Percentiles rank a stretch among this genome's conserved stretches.
Conservation (phyloP, 257 asterid species). For the Handroanthus guayacan region DNA sequence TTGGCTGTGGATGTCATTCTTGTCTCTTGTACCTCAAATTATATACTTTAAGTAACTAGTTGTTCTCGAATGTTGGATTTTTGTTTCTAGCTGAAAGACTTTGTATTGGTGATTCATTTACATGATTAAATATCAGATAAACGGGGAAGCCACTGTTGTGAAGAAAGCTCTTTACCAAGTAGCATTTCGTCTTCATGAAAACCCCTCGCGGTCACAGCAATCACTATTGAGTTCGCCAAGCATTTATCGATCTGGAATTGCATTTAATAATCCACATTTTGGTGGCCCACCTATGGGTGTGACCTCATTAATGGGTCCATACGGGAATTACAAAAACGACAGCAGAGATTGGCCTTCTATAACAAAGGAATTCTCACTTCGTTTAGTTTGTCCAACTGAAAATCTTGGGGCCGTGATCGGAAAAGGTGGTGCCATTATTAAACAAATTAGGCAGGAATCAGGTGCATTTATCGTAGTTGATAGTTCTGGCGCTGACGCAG, state of each 20-base stretch:
- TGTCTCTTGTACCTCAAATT: background rate
- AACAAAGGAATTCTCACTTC: conserved; percentile 67
- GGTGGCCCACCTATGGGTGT: conserved; percentile 55
- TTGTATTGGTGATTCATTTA: conserved; percentile 21
- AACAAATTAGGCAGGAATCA: conserved; percentile 87
- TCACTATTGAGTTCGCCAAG: conserved; percentile 67
- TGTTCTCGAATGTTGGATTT: conserved; percentile 27
- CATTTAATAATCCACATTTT: conserved; percentile 55
- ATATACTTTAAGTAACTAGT: background rate
- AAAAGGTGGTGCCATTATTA: conserved; percentile 78
- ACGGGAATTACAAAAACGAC: conserved; percentile 56
- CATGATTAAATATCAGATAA: conserved; percentile 57
- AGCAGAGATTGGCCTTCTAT: conserved; percentile 58
- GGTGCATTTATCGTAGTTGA: conserved; percentile 85
- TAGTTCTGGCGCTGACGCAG: conserved; percentile 74
- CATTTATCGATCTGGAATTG: conserved; percentile 74
- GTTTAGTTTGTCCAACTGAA: conserved; percentile 78
- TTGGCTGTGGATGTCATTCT: background rate
- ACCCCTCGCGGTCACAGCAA: conserved; percentile 87
- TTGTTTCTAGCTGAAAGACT: conserved; percentile 1
- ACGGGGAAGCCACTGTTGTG: conserved; percentile 68
- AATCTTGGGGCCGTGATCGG: conserved; percentile 91
- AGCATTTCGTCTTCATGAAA: conserved; percentile 73
- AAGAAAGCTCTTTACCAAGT: conserved; percentile 78
- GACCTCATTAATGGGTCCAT: conserved; percentile 66